phyloP scores from a whole-genome alignment of 495 filamentous ascomycete genomes.

The Neurospora hispaniola region DNA sequence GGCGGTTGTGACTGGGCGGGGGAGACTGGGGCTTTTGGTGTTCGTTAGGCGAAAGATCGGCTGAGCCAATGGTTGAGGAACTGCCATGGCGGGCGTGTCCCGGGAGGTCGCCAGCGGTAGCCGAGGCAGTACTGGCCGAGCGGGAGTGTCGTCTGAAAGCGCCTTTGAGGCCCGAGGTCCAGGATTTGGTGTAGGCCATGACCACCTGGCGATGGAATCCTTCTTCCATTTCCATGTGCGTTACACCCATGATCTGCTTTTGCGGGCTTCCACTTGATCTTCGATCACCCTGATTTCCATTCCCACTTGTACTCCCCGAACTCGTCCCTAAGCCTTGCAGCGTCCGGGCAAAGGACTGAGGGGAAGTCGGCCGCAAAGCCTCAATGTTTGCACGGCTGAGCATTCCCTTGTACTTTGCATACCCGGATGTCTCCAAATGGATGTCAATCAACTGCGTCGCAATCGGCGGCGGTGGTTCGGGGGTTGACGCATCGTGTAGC shows the following conservation, averaged over 20 bases:
- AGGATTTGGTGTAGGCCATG: constrained; percentile 40
- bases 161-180: constrained; percentile 29
- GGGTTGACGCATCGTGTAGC: constrained; percentile 38
- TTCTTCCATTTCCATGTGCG: constrained; percentile 8
- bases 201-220: constrained; percentile 38
- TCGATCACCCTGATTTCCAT: not conserved
- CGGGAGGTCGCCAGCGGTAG: not conserved
- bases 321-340: constrained; percentile 3
- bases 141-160: constrained; percentile 26
- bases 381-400: constrained; percentile 26
- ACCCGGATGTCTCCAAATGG: constrained; percentile 35
- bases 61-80: constrained; percentile 24
- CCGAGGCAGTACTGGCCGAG: constrained; percentile 7
- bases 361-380: constrained; percentile 20
- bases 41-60: constrained; percentile 7
- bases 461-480: constrained; percentile 19
- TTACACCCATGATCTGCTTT: not conserved
- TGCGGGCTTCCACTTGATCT: not conserved
- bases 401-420: constrained; percentile 40
- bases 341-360: constrained; percentile 14
- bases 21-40: not conserved
- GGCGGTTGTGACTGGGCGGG: constrained; percentile 8
- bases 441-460: constrained; percentile 32
- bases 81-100: constrained; percentile 26
- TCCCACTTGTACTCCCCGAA: not conserved